Evolutionary conservation across 352 stramenopile species (phyloP).

Genomic region (Globisporangium mamillatum): DNA sequence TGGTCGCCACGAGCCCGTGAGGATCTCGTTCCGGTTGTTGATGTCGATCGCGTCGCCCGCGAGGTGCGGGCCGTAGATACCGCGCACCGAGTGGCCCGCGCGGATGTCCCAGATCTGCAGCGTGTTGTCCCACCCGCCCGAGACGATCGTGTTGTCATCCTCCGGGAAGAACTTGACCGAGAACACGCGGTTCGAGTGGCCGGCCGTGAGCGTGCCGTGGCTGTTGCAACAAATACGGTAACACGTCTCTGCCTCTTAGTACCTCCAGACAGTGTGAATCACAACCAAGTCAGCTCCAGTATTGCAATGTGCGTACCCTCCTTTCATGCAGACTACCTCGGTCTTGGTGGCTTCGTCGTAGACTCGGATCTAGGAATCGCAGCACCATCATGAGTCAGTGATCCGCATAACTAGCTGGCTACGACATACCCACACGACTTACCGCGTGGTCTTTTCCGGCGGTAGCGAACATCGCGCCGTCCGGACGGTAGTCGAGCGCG

Average conservation of each 20-base stretch:
- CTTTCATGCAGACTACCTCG: constrained; percentile 65
- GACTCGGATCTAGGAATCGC: constrained; percentile 45
- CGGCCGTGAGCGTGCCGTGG: constrained; percentile 58
- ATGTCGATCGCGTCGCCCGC: constrained; percentile 77
- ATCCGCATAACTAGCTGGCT: no score
- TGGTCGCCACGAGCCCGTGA: constrained; percentile 90
- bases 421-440: not conserved
- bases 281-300: not conserved
- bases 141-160: constrained; percentile 81
- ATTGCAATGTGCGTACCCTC: constrained; percentile 27
- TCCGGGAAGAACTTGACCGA: constrained; percentile 86
- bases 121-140: constrained; percentile 92
- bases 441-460: constrained; percentile 87
- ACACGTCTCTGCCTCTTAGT: not conserved
- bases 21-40: constrained; percentile 68
- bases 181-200: constrained; percentile 92
- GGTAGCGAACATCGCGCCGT: constrained; percentile 87
- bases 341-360: constrained; percentile 90
- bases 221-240: constrained; percentile 14
- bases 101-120: constrained; percentile 92
- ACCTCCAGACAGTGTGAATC: not conserved
- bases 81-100: constrained; percentile 80
- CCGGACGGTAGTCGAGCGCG: constrained; percentile 83
- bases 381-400: no score
- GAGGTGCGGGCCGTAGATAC: constrained; percentile 91